Conservation (phyloP, 73 alveolate species). For the Tetrahymena borealis region DNA sequence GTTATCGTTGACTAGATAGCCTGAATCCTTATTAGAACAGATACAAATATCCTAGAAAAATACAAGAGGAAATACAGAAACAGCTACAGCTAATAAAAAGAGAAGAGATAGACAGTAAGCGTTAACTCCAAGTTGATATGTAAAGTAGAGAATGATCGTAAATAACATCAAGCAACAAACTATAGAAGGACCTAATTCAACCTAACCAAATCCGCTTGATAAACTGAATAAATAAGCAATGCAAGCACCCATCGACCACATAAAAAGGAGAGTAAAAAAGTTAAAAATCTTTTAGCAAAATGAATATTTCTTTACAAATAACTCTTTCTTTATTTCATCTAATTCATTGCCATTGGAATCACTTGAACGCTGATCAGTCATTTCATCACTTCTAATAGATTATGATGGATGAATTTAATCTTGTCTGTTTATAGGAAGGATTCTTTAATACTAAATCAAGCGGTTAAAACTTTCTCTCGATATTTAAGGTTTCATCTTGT, state of each 20-base stretch:
- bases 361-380: background rate
- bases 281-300: background rate
- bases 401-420: background rate
- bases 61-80: background rate
- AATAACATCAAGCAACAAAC: background rate
- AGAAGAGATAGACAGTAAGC: background rate
- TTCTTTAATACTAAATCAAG: background rate
- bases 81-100: background rate
- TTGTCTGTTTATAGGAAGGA: background rate
- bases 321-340: background rate
- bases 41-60: background rate
- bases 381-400: background rate
- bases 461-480: background rate
- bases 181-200: background rate
- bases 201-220: background rate
- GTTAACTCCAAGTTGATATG: background rate
- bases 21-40: background rate
- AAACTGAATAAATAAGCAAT: background rate
- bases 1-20: background rate
- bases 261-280: background rate
- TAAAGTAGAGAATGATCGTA: background rate
- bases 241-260: background rate
- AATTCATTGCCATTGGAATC: background rate
- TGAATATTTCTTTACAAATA: background rate
- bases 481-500: background rate